Conservation (phyloP, 2,329 filamentous ascomycete species). For the Ophiostoma ulmi region DNA sequence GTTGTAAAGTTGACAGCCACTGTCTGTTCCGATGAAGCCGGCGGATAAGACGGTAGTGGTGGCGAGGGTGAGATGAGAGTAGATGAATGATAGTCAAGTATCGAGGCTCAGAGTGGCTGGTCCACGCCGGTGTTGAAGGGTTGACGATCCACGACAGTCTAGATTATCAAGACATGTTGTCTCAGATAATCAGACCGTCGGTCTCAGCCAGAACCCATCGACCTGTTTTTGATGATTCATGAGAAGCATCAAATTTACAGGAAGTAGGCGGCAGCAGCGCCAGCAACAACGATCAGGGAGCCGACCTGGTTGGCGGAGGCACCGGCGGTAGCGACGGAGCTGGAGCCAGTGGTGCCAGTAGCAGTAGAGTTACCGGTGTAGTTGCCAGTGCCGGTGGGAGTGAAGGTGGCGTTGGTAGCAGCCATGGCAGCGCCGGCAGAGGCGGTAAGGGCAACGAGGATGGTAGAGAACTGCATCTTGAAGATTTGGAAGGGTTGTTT, state of each 20-base stretch:
- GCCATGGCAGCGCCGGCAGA: constrained; percentile 10
- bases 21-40: background rate
- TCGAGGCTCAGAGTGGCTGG: background rate
- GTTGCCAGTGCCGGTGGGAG: constrained; percentile 6
- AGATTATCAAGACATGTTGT: background rate
- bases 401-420: background rate
- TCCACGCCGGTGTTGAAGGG: background rate
- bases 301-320: constrained; percentile 33
- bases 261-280: constrained; percentile 39
- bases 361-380: constrained; percentile 10
- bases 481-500: background rate
- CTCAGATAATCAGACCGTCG: background rate
- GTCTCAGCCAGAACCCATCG: background rate
- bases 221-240: background rate
- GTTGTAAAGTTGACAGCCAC: background rate
- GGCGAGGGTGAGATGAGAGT: background rate
- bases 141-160: background rate
- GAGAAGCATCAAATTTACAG: constrained; percentile 34
- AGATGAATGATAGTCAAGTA: background rate
- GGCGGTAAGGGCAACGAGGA: constrained; percentile 20
- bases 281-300: constrained; percentile 37
- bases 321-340: constrained; percentile 30
- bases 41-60: background rate
- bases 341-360: constrained; percentile 5
- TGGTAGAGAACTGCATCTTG: constrained; percentile 24